Base-by-base conservation (phyloP, 768 basidiomycete genomes). In the Collybiopsis luxurians region DNA sequence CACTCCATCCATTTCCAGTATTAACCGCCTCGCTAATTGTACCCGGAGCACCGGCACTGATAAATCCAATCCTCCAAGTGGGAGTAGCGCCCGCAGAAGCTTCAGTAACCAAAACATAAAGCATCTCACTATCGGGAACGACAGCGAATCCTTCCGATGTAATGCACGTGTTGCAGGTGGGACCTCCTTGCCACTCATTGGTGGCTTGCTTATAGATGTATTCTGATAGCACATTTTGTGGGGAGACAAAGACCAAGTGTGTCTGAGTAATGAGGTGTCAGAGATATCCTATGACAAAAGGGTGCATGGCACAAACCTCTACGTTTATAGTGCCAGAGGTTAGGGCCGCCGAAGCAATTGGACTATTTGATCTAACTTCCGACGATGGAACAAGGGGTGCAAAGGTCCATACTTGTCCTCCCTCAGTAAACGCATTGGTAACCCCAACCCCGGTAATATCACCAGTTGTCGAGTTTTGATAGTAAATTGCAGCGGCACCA, bases 161-260 rank as follows among this genome's bases (percentile, higher is more conserved):
- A 13, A 59, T 27, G 45, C 57, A 59, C 4, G 43, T 40, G 12
- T 21, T 53, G 57, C 57, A 59, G 45, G 31, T 47, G 10, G 57
- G 36, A 0, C 57, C 57, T 11, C 57, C 57, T 11, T n/a, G 34
- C 34, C 34, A 55, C 5, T 7, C 21, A 11, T 2, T 24, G 1
- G 28, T 23, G n/a, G 12, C 6, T 2, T 17, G 26, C n/a, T 1
- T 34, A 23, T 46, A 59, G 27, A 55, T 54, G 26, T 47, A 59
- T 34, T 54, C 52, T 39, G 52, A 54, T 38, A 59, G 53, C 3
- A 59, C 27, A 31, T 59, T 39, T 11, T 0, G 9, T 11, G 58
- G 58, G 12, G 58, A 59, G 9, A 59, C 46, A 45, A 59, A 59
- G 38, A 48, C 53, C 19, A 58, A 4, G 40, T 59, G 58, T 9